Evolutionary conservation across 2,329 filamentous ascomycete genomes (phyloP), one percentile per base, ranked within the genome.

Genomic region (Trichoderma asperellum): DNA sequence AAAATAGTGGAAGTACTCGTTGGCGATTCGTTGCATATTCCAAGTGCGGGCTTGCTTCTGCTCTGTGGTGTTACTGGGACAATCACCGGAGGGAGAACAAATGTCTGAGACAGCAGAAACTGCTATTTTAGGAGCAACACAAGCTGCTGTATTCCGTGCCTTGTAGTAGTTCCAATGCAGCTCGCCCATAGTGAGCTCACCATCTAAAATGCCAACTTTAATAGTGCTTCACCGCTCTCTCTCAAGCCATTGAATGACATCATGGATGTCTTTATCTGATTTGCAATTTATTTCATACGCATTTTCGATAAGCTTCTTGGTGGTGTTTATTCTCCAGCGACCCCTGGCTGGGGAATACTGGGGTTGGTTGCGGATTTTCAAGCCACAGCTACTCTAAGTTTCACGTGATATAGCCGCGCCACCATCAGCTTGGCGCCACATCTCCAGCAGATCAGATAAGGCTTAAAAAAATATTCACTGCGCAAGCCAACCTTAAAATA

Each of bases 391-490:
- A 14, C 6, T 12, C 7, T 27, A 2, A 0, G 2, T 1, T 12
- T 8, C 63, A 67, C 63, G 55, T 67, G 63, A 67, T 12, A 18
- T 14, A 0, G 12, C 4, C 27, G 14, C 63, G 63, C 55, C 63
- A 66, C 63, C 62, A 43, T 18, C 4, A 37, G 8, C 61, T 43
- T 43, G 16, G 56, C 63, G 63, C 63, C 63, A 67, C 63, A 59
- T 35, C 55, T 21, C 40, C 35, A 16, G 55, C 34, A 21, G 53
- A 21, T 72, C 65, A 69, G 68, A 72, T 65, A 71, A 72, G 69
- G 68, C 71, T 73, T 72, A 52, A 76, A 76, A 73, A 74, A 75
- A 32, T 69, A 32, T 69, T 71, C 62, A 18, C 5, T 60, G 53
- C 52, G 37, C 4, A 29, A 32, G 68, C 40, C 14, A 6, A 43